Conservation (phyloP, 768 basidiomycete genomes). For the Podaxis rugospora region DNA sequence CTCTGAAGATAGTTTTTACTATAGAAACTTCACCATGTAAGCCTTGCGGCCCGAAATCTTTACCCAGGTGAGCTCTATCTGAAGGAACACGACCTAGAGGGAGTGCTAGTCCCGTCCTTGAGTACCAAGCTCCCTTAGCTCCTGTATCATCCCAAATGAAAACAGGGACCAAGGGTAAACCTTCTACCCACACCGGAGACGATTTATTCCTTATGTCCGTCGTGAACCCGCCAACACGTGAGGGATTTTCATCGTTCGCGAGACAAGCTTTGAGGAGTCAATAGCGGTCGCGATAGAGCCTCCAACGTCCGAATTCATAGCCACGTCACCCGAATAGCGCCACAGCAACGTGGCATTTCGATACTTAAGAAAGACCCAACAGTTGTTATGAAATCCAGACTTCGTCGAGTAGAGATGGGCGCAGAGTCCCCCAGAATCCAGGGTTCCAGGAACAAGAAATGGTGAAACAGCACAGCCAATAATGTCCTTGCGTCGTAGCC, state of each 20-base stretch:
- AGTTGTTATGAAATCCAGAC: background rate
- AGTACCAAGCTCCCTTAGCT: background rate
- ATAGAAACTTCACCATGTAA: background rate
- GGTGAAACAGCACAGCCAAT: background rate
- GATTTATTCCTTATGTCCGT: slow-evolving; percentile 1
- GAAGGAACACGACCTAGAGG: background rate
- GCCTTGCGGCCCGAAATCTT: slow-evolving; percentile 29
- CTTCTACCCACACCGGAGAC: background rate
- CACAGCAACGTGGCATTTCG: slow-evolving; percentile 5
- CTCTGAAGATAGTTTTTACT: background rate
- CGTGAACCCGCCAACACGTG: background rate
- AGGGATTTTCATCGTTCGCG: background rate
- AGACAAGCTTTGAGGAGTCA: background rate
- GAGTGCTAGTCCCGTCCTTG: background rate
- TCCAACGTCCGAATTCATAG: slow-evolving; percentile 3
- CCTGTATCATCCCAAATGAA: slow-evolving; percentile 1
- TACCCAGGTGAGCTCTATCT: background rate
- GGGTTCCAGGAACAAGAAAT: background rate
- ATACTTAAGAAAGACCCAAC: slow-evolving; percentile 3
- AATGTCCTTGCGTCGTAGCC: background rate
- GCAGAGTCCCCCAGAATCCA: background rate
- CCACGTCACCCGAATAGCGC: slow-evolving; percentile 9
- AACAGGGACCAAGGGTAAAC: background rate
- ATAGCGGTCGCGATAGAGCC: background rate
- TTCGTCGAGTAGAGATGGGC: background rate